Evolutionary conservation across 257 asterid species (phyloP).

Genomic region (Solanum chaucha): DNA sequence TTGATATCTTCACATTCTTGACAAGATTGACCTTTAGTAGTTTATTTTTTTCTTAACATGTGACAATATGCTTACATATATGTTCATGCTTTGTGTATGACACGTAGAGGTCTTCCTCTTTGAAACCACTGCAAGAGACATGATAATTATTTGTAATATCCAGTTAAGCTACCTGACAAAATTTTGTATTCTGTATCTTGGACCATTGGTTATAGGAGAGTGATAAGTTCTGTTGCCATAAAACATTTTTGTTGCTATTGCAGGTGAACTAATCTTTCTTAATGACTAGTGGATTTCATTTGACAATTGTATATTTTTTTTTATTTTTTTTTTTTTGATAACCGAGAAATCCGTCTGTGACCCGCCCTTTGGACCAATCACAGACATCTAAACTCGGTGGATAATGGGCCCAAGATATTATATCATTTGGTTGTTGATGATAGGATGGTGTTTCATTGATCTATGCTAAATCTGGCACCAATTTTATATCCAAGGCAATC

Average conservation of each 20-base stretch:
- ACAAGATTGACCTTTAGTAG: neutral
- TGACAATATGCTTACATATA: neutral
- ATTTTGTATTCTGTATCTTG: neutral
- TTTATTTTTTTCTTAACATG: neutral
- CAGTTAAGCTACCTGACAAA: neutral
- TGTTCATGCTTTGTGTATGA: neutral
- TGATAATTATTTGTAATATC: neutral
- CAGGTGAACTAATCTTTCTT: neutral
- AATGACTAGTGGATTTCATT: neutral
- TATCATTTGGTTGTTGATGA: neutral
- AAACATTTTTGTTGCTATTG: neutral
- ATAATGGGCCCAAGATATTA: neutral
- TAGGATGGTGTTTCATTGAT: neutral
- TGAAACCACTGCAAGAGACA: neutral
- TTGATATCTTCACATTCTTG: neutral
- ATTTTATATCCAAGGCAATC: neutral
- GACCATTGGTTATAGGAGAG: neutral
- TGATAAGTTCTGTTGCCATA: neutral
- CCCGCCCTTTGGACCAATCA: no score
- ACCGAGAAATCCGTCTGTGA: fast-evolving
- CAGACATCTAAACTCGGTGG: no score
- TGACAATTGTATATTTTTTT: no score
- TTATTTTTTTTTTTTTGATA: no score
- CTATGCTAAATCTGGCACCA: neutral
- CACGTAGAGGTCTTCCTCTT: neutral